Base-by-base conservation (phyloP, 768 basidiomycete genomes). In the Calvatia gigantea region DNA sequence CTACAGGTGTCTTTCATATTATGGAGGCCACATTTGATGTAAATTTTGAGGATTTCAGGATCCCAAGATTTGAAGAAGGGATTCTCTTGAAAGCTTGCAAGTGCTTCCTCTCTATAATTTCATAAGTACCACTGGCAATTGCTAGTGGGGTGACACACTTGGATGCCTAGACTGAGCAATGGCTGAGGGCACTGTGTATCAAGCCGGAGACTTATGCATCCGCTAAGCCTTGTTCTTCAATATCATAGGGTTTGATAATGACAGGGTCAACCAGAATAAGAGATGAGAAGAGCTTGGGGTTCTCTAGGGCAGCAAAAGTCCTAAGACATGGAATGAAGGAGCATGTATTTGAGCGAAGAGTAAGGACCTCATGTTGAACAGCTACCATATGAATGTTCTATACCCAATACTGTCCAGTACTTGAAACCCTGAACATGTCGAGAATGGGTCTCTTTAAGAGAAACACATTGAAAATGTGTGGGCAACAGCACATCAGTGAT, bases 371-470 rank as follows among this genome's bases (percentile, higher is more conserved):
- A 91, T 85, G 82, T 77, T 1, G 83, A 83, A 63, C 84, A 85
- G 2, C 88, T 93, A 19, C 94, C 90, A 49, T 90, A 84, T 0
- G 91, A 94, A 64, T 97, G 94, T 0, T 91, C 93, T 2, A 92
- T 71, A 5, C 75, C 81, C 19, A 93, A 74, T 3, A 94, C 61
- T 12, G 68, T 80, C 28, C 87, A 79, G 4, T 71, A 58, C 3
- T 45, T 57, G 63, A 85, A 83, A 0, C 89, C 89, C 14, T 65
- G 60, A 1, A 57, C 55, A 33, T 67, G 64, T 25, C 89, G 80
- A 12, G 62, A 50, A 1, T 69, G 64, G 0, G 80, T 68, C 54
- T 82, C 74, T 6, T 65, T 59, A 0, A 65, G 46, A 0, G 82
- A 54, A 2, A 90, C 56, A n/a, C 79, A 79, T 3, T 72, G 61